phyloP scores from a whole-genome alignment of 208 protist species.

The Angomonas desouzai region DNA sequence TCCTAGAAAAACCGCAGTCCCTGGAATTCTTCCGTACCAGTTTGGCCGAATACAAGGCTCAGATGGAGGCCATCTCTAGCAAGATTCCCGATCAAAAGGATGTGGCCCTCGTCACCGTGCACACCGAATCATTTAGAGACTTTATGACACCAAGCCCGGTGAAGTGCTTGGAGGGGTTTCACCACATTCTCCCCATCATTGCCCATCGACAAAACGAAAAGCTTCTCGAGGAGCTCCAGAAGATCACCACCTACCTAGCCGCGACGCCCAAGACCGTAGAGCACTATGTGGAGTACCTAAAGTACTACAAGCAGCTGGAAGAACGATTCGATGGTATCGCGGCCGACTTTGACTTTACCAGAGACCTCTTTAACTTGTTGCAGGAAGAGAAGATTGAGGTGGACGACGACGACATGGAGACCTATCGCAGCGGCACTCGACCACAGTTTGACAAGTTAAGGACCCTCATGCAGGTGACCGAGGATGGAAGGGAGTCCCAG shows the following conservation, averaged over 20 bases:
- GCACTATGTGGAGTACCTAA: constrained; percentile 90
- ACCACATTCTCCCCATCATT: constrained; percentile 90
- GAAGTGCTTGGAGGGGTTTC: constrained; percentile 79
- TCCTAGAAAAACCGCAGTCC: constrained; percentile 47
- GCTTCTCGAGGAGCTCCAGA: constrained; percentile 84
- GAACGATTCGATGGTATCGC: constrained; percentile 72
- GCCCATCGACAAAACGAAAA: constrained; percentile 82
- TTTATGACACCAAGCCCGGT: constrained; percentile 90
- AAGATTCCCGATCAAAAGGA: constrained; percentile 83
- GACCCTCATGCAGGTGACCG: constrained; percentile 79
- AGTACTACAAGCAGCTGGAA: constrained; percentile 80
- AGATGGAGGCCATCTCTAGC: constrained; percentile 82
- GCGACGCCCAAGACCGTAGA: constrained; percentile 85
- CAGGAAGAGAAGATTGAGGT: constrained; percentile 88
- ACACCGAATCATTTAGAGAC: constrained; percentile 81
- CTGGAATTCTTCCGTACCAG: constrained; percentile 89
- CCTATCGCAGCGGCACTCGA: constrained; percentile 87
- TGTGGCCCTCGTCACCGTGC: constrained; percentile 86
- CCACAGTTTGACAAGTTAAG: constrained; percentile 92
- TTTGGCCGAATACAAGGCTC: constrained; percentile 78
- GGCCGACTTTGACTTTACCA: constrained; percentile 87
- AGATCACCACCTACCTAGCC: constrained; percentile 75
- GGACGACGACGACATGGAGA: constrained; percentile 86
- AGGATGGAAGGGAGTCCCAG: constrained; percentile 88
- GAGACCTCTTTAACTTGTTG: constrained; percentile 85